Evolutionary conservation across 2,329 filamentous ascomycete species (phyloP).

Genomic region (Scedosporium boydii): DNA sequence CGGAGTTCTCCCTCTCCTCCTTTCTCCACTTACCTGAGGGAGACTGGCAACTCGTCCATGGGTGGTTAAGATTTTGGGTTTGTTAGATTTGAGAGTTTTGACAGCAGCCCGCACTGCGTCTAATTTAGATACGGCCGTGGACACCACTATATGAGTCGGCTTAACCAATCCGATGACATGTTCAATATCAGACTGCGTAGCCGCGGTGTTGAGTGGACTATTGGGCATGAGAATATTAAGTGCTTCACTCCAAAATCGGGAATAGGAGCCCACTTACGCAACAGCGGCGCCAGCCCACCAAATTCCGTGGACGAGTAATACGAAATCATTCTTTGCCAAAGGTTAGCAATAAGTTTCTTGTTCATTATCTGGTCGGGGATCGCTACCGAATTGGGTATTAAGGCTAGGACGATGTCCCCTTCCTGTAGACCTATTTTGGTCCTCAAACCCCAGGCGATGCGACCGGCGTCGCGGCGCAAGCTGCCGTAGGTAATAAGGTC

Average conservation of each 20-base stretch:
- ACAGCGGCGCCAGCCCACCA: constrained; percentile 1
- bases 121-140: not conserved
- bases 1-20: no score
- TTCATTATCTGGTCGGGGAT: not conserved
- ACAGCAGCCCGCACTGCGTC: not conserved
- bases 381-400: constrained; percentile 1
- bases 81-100: not conserved
- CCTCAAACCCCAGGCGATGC: not conserved
- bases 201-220: not conserved
- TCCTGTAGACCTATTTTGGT: not conserved
- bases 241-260: not conserved
- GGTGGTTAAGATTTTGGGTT: not conserved
- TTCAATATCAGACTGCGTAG: not conserved
- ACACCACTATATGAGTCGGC: not conserved
- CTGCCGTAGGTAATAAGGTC: not conserved
- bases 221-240: not conserved
- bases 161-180: not conserved
- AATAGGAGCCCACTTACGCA: not conserved
- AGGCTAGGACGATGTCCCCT: not conserved
- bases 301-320: not conserved
- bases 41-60: not conserved
- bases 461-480: not conserved
- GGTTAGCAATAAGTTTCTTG: not conserved
- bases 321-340: not conserved
- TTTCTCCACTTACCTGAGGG: not conserved